Base-by-base conservation (phyloP, 192 early-diverging fungal species). In the Backusella luteola region DNA sequence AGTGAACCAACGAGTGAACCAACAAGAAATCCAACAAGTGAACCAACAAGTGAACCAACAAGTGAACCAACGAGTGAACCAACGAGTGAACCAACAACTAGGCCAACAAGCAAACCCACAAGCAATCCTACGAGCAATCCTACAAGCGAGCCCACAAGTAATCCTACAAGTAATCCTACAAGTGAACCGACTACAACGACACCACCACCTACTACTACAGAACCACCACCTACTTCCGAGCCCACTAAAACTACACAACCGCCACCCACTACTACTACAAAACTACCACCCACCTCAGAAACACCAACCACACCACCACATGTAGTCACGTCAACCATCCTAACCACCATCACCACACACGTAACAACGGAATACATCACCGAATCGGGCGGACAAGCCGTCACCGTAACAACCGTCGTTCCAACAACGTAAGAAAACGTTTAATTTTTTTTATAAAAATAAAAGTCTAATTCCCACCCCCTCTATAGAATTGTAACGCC, bases 401-500 rank as follows among this genome's bases (percentile, higher is more conserved):
- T 68, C 63, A 68, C 42, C 6, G 26, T 75, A 3, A 67, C 66
- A 42, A 67, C 74, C 11, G 39, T 67, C 3, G 12, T 67, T 3
- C 74, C 74, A 8, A 66, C 63, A 42, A 68, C 23, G 74, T 75
- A 75, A 75, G 66, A 39, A 39, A 3, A 12, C 11, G 11, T 39
- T 11, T 39, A 3, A 3, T 11, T 39, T 12, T 39, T 38, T 38
- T 38, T 9, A 29, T 1, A 32, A 32, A 32, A 32, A 32, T 3
- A 8, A 39, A 39, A 39, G 12, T 8, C 11, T 39, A 11, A 39
- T 2, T 0, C 38, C 36, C n/a, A n/a, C n/a, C 9, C 9, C 11
- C 15, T 15, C 44, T 17, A 59, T 34, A 75, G 74, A 4, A 75
- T 66, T 44, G 41, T 66, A 12, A 67, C 42, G 3, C 74, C 74